Percentiles rank a stretch among this genome's conserved stretches.
Evolutionary conservation across 2,329 filamentous ascomycete species (phyloP).

Genomic region (Aspergillus luchuensis): DNA sequence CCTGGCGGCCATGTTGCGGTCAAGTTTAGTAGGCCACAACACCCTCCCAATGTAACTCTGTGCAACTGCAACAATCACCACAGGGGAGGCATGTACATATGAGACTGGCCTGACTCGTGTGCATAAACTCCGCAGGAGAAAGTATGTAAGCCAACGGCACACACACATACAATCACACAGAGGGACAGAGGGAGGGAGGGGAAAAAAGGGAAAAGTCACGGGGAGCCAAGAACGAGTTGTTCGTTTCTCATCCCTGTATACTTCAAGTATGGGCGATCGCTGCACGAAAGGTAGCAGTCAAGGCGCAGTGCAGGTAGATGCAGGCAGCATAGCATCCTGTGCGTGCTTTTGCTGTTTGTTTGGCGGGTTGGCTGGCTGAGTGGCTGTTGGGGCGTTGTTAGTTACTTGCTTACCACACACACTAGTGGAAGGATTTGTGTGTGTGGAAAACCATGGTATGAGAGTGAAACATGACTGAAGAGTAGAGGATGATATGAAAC

Average conservation of each 20-base stretch:
- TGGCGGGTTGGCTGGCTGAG: not conserved
- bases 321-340: not conserved
- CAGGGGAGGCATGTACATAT: not conserved
- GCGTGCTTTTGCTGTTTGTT: not conserved
- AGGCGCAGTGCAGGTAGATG: not conserved
- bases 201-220: not conserved
- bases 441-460: no score
- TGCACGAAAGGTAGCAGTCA: slow-evolving; percentile 7
- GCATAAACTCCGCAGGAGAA: not conserved
- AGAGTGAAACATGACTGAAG: no score
- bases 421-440: no score
- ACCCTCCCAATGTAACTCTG: not conserved
- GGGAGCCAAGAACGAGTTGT: not conserved
- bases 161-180: not conserved
- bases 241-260: not conserved
- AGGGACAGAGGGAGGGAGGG: not conserved
- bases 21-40: not conserved
- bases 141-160: no score
- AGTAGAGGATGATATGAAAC: no score
- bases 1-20: slow-evolving; percentile 2
- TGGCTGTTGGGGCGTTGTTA: not conserved
- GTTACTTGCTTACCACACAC: no score
- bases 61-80: not conserved
- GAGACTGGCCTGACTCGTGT: not conserved
- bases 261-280: slow-evolving; percentile 1